Evolutionary conservation across 2,329 filamentous ascomycete genomes (phyloP).

Genomic region (Penicillium nordicum): DNA sequence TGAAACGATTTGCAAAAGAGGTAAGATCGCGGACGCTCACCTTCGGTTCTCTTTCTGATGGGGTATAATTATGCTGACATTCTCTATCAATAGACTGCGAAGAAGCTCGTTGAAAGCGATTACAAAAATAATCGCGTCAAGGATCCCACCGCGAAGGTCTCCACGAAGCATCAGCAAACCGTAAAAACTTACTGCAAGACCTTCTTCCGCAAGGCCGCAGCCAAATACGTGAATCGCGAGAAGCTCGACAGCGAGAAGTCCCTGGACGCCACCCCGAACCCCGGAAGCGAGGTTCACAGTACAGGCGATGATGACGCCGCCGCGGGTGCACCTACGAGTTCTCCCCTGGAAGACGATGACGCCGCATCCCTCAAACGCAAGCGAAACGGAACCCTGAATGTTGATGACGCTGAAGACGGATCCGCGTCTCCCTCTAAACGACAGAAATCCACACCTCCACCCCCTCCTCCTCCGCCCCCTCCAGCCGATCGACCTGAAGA

Average conservation of each 20-base stretch:
- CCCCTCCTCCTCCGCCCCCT: slow-evolving; percentile 35
- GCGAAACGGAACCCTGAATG: slow-evolving; percentile 12
- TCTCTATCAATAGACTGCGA: slow-evolving; percentile 56
- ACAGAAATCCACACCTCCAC: slow-evolving; percentile 47
- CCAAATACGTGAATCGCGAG: slow-evolving; percentile 68
- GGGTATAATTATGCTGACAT: neutral
- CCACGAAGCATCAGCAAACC: slow-evolving; percentile 73
- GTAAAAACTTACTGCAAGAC: slow-evolving; percentile 80
- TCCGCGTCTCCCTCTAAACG: slow-evolving; percentile 52
- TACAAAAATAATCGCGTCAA: slow-evolving; percentile 85
- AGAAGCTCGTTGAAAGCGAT: slow-evolving; percentile 87
- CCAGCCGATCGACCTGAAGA: slow-evolving; percentile 21
- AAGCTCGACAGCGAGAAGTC: slow-evolving; percentile 57
- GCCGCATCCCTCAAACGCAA: slow-evolving; percentile 18
- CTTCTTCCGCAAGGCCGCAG: slow-evolving; percentile 80
- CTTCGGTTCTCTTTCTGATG: slow-evolving; percentile 13
- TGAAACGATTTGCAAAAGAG: slow-evolving; percentile 64
- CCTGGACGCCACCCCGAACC: slow-evolving; percentile 21
- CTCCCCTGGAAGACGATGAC: slow-evolving; percentile 47
- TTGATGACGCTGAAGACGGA: slow-evolving; percentile 14
- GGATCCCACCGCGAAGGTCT: slow-evolving; percentile 69
- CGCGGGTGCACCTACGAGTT: slow-evolving; percentile 41
- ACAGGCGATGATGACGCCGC: slow-evolving; percentile 39
- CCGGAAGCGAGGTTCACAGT: slow-evolving; percentile 12
- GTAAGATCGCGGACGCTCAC: slow-evolving; percentile 32